Conservation (phyloP, 352 stramenopile genomes). For the Phytophthora pini region DNA sequence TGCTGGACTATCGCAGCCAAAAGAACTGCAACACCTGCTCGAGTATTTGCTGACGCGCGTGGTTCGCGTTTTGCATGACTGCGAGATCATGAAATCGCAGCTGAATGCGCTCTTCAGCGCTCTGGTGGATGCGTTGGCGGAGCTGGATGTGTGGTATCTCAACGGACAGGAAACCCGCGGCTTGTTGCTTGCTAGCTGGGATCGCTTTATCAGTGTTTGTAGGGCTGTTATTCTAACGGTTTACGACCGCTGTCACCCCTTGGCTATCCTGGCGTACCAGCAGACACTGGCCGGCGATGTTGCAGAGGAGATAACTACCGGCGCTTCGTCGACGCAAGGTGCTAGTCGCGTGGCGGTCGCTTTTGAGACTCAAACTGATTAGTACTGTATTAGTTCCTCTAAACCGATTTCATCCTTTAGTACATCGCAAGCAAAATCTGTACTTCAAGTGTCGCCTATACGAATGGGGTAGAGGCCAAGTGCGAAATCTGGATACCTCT, state of each 20-base stretch:
- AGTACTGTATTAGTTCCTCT: constrained; percentile 11
- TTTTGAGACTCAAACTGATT: constrained; percentile 19
- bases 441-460: background rate
- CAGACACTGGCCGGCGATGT: constrained; percentile 8
- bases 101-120: constrained; percentile 69
- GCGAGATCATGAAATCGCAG: constrained; percentile 41
- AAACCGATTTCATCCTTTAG: background rate
- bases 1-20: constrained; percentile 74
- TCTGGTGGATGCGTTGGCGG: constrained; percentile 68
- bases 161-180: constrained; percentile 64
- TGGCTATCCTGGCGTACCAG: constrained; percentile 13
- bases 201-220: constrained; percentile 74
- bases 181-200: constrained; percentile 69
- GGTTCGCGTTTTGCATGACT: constrained; percentile 68
- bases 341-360: constrained; percentile 9
- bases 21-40: constrained; percentile 76
- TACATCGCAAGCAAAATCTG: background rate
- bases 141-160: constrained; percentile 81
- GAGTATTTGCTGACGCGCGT: constrained; percentile 71
- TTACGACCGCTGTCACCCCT: constrained; percentile 54
- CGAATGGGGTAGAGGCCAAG: constrained; percentile 1
- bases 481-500: constrained; percentile 19
- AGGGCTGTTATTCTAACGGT: constrained; percentile 55
- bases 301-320: constrained; percentile 6
- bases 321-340: constrained; percentile 9